Conservation (phyloP, 2,329 filamentous ascomycete species). For the Aspergillus neoniger region DNA sequence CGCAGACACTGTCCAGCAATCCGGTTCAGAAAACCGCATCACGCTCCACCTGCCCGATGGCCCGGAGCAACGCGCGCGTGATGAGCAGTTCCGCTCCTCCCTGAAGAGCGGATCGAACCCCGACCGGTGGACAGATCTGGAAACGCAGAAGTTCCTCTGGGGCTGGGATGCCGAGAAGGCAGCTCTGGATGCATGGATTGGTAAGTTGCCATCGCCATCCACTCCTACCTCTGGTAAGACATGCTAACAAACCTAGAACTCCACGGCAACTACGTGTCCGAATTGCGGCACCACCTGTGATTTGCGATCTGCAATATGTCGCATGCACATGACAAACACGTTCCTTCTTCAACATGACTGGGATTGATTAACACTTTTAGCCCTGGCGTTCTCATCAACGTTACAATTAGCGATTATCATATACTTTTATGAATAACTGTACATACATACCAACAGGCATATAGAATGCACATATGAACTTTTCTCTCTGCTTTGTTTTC, state of each 20-base stretch:
- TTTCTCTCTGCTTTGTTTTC: not conserved
- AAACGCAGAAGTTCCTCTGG: slow-evolving; percentile 57
- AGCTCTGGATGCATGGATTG: slow-evolving; percentile 34
- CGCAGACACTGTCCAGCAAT: slow-evolving; percentile 42
- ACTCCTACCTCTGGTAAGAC: too few relatives aligned
- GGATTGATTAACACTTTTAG: not conserved
- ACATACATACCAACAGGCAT: not conserved
- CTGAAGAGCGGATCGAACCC: slow-evolving; percentile 41
- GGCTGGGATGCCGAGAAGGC: slow-evolving; percentile 40
- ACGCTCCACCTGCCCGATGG: slow-evolving; percentile 44
- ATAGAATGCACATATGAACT: slow-evolving; percentile 2
- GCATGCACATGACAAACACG: not conserved
- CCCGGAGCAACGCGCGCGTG: slow-evolving; percentile 41
- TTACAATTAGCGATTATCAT: not conserved
- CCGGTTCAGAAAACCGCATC: slow-evolving; percentile 38
- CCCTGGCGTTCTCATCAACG: not conserved
- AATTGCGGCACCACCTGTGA: slow-evolving; percentile 4
- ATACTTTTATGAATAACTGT: not conserved
- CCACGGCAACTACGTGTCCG: not conserved
- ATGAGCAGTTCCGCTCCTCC: slow-evolving; percentile 41
- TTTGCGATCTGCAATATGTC: too few relatives aligned
- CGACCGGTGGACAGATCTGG: slow-evolving; percentile 67
- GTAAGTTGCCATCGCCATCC: slow-evolving; percentile 19
- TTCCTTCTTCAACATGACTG: slow-evolving; percentile 2
- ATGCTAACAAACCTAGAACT: not conserved